A percentile compares a stretch with the other conserved stretches of the same genome.
These are phyloP conservation scores for Ligustrum vulgare DNA, from an alignment of 257 asterid genomes.

Conservation along the genomic window DNA sequence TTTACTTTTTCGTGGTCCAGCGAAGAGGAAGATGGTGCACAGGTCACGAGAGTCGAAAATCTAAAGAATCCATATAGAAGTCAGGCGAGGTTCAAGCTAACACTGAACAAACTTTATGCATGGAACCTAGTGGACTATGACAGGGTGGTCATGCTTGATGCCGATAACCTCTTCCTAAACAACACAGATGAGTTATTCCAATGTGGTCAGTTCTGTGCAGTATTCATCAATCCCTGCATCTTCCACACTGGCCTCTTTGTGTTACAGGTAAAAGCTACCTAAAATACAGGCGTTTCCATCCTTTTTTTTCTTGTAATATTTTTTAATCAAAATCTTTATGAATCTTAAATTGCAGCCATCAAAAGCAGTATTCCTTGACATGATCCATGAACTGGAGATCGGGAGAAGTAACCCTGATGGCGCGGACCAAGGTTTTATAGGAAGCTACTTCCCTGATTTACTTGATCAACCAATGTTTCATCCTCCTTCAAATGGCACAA, in stretches of 20 bases:
- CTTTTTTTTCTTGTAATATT: not conserved
- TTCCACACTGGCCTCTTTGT: slow-evolving; percentile 97
- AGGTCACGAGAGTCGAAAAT: slow-evolving; percentile 69
- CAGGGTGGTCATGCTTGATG: slow-evolving; percentile 87
- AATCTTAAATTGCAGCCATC: slow-evolving; percentile 64
- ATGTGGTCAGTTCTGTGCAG: slow-evolving; percentile 91
- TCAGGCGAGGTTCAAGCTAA: slow-evolving; percentile 66
- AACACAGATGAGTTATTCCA: slow-evolving; percentile 82
- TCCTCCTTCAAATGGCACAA: slow-evolving; percentile 65
- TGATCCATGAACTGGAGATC: slow-evolving; percentile 66
- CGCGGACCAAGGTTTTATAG: slow-evolving; percentile 88
- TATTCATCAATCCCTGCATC: slow-evolving; percentile 91
- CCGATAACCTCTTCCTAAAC: slow-evolving; percentile 81
- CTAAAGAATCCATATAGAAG: slow-evolving; percentile 63
- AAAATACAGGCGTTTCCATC: not conserved
- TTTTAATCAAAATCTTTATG: slow-evolving; percentile 3
- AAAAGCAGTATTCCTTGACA: slow-evolving; percentile 60
- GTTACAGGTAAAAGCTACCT: slow-evolving; percentile 54
- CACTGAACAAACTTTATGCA: slow-evolving; percentile 81
- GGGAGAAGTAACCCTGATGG: slow-evolving; percentile 82
- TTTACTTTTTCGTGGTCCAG: slow-evolving; percentile 24
- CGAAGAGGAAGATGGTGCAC: slow-evolving; percentile 74
- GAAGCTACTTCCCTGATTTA: slow-evolving; percentile 70
- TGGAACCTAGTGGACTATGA: slow-evolving; percentile 87
- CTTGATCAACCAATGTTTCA: slow-evolving; percentile 69